Evolutionary conservation across 306 rosid genomes (phyloP), one percentile per base, ranked within the genome.

Genomic region (Acacia crassicarpa): DNA sequence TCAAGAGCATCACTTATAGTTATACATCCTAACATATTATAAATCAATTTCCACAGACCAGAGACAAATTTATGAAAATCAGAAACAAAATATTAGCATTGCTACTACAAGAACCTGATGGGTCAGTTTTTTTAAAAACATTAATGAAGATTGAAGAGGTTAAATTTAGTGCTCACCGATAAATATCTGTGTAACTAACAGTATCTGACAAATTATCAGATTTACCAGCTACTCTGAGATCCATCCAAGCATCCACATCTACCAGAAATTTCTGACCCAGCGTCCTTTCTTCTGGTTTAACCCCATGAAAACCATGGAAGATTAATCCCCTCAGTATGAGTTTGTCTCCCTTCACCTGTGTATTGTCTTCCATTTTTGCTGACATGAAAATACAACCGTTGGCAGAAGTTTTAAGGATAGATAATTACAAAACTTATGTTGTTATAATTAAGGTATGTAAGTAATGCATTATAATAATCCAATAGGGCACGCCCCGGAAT

Each of bases 241-340:
- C 97, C 97, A 93, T 83, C 99, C 99, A 95, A 82, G 96, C 96
- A 88, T 95, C 98, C 10, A 95, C 76, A 81, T 93, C 98, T 6
- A 93, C 85, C 71, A 88, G 30, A 79, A 95, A 95, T 82, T 89
- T 91, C 89, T 95, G 99, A 30, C 99, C 99, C 63, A 89, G 43
- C 35, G 44, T 89, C 78, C 75, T 95, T 81, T 93, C 99, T 86
- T 82, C 92, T 0, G 90, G 81, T 53, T 84, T 85, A 74, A 80
- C 98, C 27, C 99, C 98, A 74, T 95, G 99, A 85, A 84, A 92
- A 72, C 98, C 99, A 73, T 92, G 89, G 83, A 95, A 95, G 73
- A 75, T 76, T 78, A 93, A 82, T 72, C 99, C 99, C 89, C 88
- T 91, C 51, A 92, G 54, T 44, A 93, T 65, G 59, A 95, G 93